These are phyloP conservation scores for Colletotrichum tropicale DNA, from an alignment of 2,329 filamentous ascomycete species.

Conservation along the genomic window DNA sequence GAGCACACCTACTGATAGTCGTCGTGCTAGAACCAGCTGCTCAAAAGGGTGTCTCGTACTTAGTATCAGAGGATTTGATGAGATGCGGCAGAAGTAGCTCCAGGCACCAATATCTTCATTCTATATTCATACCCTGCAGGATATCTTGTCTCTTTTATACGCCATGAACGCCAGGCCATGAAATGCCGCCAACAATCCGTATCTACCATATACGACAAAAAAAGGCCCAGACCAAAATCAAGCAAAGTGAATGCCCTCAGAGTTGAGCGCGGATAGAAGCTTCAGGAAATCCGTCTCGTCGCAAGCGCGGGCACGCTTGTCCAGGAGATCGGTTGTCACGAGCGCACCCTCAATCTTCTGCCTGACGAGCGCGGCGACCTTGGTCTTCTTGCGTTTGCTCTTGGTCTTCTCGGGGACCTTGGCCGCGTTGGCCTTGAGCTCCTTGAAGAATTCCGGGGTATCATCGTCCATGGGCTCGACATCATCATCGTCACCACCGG, in stretches of 20 bases:
- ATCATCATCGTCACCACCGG: conserved; percentile 51
- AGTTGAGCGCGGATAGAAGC: conserved; percentile 81
- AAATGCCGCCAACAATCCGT: background rate
- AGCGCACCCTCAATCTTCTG: conserved; percentile 87
- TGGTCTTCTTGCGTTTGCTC: conserved; percentile 77
- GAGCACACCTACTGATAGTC: background rate
- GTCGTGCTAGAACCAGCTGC: background rate
- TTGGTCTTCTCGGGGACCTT: conserved; percentile 59
- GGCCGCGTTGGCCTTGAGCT: conserved; percentile 50
- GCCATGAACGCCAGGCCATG: conserved; percentile 17
- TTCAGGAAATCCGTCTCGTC: conserved; percentile 93
- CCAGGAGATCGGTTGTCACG: conserved; percentile 79
- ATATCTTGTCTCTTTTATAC: conserved; percentile 13
- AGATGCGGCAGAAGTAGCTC: background rate
- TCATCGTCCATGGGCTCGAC: conserved; percentile 69
- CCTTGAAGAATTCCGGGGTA: conserved; percentile 84
- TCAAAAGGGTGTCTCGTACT: background rate
- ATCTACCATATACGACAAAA: background rate
- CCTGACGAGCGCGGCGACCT: conserved; percentile 80
- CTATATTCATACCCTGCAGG: background rate
- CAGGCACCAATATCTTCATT: background rate
- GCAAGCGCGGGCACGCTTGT: conserved; percentile 83
- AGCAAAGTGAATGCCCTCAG: conserved; percentile 91
- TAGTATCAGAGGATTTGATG: background rate
- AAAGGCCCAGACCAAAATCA: conserved; percentile 37